Base-by-base conservation (phyloP, 768 basidiomycete genomes). In the Cyclocybe aegerita region DNA sequence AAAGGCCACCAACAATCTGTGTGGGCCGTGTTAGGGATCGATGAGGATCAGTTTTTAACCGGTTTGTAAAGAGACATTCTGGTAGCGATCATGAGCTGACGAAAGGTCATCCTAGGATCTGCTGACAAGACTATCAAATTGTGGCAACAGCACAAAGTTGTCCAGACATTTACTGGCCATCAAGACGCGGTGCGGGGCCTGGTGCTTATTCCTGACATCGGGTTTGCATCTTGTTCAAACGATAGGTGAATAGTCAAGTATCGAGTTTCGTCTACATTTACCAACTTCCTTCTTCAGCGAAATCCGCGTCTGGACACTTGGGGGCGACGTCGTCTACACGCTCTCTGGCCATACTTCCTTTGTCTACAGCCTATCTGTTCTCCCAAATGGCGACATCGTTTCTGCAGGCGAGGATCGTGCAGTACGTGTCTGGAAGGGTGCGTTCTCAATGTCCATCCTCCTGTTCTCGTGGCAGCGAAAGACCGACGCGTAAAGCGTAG, bases 341-440 rank as follows among this genome's bases (percentile, higher is more conserved):
- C 70, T 98, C n/a, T 86, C 89, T 4, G 97, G 94, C 1, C 97
- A 98, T 66, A 96, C 94, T 1, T 97, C 94, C 15, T 99, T 98
- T 65, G 93, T 98, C 10, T 99, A 98, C 71, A 87, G 89, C 49
- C 67, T 99, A 10, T 81, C 90, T 0, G 80, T 90, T 14, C 77
- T 98, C 14, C 88, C 93, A 1, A 83, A 71, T 53, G 90, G 95
- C 14, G 85, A 88, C 56, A 77, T 94, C 15, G 85, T 96, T 7
- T 93, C 90, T n/a, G 83, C 86, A 33, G 93, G 96, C 6, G 97
- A 99, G 71, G 97, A 99, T 68, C 86, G 96, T 42, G 88, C 88
- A 3, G 83, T 96, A 43, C 81, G 96, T 15, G 76, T 98, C 33
- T 99, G 97, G 97, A 80, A 81, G 70, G 90, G 90, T 88, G 60